These are phyloP conservation scores for Penicillium sp. DNA, from an alignment of 2,329 filamentous ascomycete genomes.

Conservation along the genomic window DNA sequence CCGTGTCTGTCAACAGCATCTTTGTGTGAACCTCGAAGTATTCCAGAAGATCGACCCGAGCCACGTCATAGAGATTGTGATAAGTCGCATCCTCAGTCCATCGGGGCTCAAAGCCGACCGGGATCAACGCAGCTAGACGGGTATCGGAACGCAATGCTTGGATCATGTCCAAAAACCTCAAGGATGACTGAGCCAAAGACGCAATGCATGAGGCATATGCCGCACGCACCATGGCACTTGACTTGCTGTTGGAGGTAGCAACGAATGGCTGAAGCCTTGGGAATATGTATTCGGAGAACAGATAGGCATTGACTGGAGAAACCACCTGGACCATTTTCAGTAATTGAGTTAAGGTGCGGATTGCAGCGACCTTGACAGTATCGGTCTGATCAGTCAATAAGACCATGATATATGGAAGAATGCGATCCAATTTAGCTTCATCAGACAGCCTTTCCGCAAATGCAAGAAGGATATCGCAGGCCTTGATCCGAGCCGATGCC, in stretches of 20 bases:
- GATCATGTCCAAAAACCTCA: conserved; percentile 84
- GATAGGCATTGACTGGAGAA: conserved; percentile 68
- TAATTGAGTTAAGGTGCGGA: conserved; percentile 84
- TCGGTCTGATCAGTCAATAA: conserved; percentile 80
- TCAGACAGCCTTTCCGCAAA: conserved; percentile 91
- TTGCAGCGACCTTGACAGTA: conserved; percentile 78
- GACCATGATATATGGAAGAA: conserved; percentile 84
- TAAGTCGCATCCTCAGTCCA: conserved; percentile 68
- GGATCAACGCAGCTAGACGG: conserved; percentile 72
- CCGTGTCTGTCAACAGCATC: conserved; percentile 79
- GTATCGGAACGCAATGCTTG: conserved; percentile 83
- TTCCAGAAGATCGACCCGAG: conserved; percentile 77
- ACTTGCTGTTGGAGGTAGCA: conserved; percentile 52
- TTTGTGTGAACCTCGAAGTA: conserved; percentile 89
- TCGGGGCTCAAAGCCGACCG: conserved; percentile 71
- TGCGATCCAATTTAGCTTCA: conserved; percentile 90
- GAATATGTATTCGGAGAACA: conserved; percentile 67
- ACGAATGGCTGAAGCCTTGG: conserved; percentile 60
- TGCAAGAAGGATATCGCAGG: conserved; percentile 86
- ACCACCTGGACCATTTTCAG: conserved; percentile 85
- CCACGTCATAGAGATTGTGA: conserved; percentile 81
- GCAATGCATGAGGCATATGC: conserved; percentile 93
- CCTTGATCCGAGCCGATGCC: conserved; percentile 80
- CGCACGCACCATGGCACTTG: conserved; percentile 73
- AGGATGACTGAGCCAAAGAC: conserved; percentile 80